Evolutionary conservation across 2,329 filamentous ascomycete species (phyloP).

Genomic region (Ceratocystis ficicola): DNA sequence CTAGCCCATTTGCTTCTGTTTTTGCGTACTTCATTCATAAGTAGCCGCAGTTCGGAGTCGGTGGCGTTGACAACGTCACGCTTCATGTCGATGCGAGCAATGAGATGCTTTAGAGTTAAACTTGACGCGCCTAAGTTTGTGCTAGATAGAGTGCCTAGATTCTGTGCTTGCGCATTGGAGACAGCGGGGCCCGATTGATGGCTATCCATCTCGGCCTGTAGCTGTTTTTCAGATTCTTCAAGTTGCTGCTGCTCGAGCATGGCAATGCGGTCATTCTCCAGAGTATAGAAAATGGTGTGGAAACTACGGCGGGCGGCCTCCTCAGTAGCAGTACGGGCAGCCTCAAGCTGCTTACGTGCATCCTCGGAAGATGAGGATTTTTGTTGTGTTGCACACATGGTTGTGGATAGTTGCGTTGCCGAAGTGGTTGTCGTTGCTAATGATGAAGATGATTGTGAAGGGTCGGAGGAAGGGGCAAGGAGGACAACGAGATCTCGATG

Average conservation of each 20-base stretch:
- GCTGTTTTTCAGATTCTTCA: constrained; percentile 89
- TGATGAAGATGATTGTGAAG: constrained; percentile 6
- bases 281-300: constrained; percentile 84
- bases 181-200: constrained; percentile 41
- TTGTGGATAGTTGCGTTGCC: constrained; percentile 24
- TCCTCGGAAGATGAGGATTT: constrained; percentile 66
- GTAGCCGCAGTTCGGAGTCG: constrained; percentile 76
- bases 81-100: constrained; percentile 88
- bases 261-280: constrained; percentile 87
- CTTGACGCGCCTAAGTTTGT: constrained; percentile 93
- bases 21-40: constrained; percentile 96
- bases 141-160: constrained; percentile 66
- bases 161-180: constrained; percentile 37
- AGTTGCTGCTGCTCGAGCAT: constrained; percentile 97
- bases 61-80: constrained; percentile 81
- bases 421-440: background rate
- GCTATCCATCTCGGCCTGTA: constrained; percentile 86
- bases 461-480: constrained; percentile 8
- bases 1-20: constrained; percentile 98
- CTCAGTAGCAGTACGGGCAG: constrained; percentile 80
- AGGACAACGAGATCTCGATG: constrained; percentile 21
- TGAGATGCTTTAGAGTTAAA: constrained; percentile 90
- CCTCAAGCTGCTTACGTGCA: constrained; percentile 83
- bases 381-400: constrained; percentile 35
- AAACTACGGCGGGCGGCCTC: constrained; percentile 83